phyloP scores from a whole-genome alignment of 495 filamentous ascomycete genomes.

The Penicillium pancosmium region DNA sequence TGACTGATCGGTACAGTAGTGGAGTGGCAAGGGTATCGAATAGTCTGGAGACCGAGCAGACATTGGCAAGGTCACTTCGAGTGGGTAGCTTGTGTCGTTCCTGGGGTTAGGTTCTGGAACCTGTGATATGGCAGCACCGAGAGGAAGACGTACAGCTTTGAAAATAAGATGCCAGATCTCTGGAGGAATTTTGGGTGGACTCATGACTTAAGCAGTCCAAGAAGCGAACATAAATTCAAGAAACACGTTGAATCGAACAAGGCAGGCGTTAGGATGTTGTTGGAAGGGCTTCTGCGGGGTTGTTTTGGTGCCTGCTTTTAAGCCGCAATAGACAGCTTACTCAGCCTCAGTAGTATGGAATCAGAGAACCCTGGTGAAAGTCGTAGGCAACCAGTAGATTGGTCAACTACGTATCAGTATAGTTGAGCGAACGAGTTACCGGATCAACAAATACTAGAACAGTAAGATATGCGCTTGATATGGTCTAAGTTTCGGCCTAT shows the following conservation, averaged over 20 bases:
- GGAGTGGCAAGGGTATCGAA: conserved; percentile 12
- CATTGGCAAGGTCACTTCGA: conserved; percentile 5
- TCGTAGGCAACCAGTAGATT: no score
- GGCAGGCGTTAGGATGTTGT: not conserved
- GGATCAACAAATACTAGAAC: not conserved
- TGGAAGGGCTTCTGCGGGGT: not conserved
- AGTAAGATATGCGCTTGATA: not conserved
- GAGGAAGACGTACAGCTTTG: conserved; percentile 1
- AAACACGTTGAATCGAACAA: not conserved
- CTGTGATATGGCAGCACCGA: not conserved
- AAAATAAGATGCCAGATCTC: conserved; percentile 12
- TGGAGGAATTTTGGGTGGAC: not conserved
- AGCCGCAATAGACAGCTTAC: not conserved
- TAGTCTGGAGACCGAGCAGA: conserved; percentile 7
- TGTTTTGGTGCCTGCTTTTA: not conserved
- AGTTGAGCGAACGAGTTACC: not conserved
- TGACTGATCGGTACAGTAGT: conserved; percentile 13
- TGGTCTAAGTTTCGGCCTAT: conserved; percentile 3
- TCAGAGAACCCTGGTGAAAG: no score
- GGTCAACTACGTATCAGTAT: not conserved
- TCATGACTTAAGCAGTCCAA: not conserved
- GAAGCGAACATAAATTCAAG: not conserved
- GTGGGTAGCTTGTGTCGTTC: not conserved
- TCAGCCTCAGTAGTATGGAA: not conserved
- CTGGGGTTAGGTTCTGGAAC: not conserved